phyloP scores from a whole-genome alignment of 2,329 filamentous ascomycete genomes.

The Exutisphaerella laricina region DNA sequence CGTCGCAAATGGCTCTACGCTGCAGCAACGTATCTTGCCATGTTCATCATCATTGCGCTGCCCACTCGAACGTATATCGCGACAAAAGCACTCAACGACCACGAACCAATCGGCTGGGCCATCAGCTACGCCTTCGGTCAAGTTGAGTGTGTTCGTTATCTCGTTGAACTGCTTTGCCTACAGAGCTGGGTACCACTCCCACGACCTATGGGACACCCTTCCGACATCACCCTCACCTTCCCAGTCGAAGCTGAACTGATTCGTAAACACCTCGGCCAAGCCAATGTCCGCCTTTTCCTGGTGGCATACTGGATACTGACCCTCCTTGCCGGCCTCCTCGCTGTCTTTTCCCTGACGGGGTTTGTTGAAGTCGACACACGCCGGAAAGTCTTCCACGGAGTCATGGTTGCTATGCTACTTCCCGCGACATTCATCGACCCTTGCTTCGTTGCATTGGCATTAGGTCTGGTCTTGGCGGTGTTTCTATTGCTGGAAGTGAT shows the following conservation, averaged over 20 bases:
- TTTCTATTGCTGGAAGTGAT: conserved; percentile 88
- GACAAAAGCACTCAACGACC: conserved; percentile 58
- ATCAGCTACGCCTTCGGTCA: conserved; percentile 84
- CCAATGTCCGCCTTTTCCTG: conserved; percentile 75
- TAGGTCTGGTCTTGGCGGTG: conserved; percentile 71
- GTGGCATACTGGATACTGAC: conserved; percentile 67
- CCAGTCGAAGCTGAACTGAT: conserved; percentile 55
- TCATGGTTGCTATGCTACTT: conserved; percentile 94
- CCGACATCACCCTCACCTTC: conserved; percentile 4
- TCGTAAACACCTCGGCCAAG: conserved; percentile 60
- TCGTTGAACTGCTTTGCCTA: conserved; percentile 62
- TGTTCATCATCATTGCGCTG: conserved; percentile 61
- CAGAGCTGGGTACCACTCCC: conserved; percentile 73
- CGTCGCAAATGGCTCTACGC: conserved; percentile 81
- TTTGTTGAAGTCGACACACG: conserved; percentile 90
- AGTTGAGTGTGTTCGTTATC: conserved; percentile 62
- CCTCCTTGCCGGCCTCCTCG: conserved; percentile 62
- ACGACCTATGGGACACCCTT: conserved; percentile 31
- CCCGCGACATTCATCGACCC: conserved; percentile 84
- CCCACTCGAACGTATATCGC: conserved; percentile 67
- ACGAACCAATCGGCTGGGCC: conserved; percentile 89
- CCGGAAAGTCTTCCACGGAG: conserved; percentile 95
- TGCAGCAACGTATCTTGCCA: conserved; percentile 64
- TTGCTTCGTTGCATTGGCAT: conserved; percentile 69
- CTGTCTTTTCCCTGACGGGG: conserved; percentile 73